Base-by-base conservation (phyloP, 495 filamentous ascomycete species). In the Saxispiralis lemnorum region DNA sequence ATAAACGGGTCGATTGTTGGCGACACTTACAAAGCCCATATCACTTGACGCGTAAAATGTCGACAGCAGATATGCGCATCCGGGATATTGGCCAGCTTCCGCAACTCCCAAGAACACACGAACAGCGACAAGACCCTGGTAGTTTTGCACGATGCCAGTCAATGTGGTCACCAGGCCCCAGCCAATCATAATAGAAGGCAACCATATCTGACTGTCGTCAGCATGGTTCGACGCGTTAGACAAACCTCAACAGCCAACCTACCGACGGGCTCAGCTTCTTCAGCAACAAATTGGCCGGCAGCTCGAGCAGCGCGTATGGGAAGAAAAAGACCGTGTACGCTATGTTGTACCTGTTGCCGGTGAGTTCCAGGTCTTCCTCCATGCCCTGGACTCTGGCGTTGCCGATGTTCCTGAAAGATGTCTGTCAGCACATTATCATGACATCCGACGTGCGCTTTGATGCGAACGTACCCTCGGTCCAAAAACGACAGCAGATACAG, bases 261-360 rank as follows among this genome's bases (percentile, higher is more conserved):
- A 28, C 24, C 24, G 67, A 73, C 7, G 81, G 81, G 0, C 68
- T 64, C 9, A 82, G 56, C 40, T 68, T 72, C 59, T 75, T 79
- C 58, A 82, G 61, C 44, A 81, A 62, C 6, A 83, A 60, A 54
- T 81, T 81, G 48, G 64, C 66, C 10, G 75, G 77, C 36, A 81
- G 66, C 51, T 82, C 76, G 35, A 77, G 69, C 4, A 76, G 55
- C 39, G 75, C 71, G 54, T 81, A 83, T 31, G 71, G 73, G 2
- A 76, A 65, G 56, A 80, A 81, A 59, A 77, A 79, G 12, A 78
- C 65, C 39, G 73, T 69, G 1, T 79, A 63, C 14, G 75, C 73
- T 35, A 79, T 61, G 46, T 79, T 79, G 35, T 45, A 45, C 10
- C 38, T 31, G 21, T 39, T 45, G 24, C 35, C 35, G 16, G 14